Conservation (phyloP, 1,139 yeast species). For the Geotrichum citri-aurantii region DNA sequence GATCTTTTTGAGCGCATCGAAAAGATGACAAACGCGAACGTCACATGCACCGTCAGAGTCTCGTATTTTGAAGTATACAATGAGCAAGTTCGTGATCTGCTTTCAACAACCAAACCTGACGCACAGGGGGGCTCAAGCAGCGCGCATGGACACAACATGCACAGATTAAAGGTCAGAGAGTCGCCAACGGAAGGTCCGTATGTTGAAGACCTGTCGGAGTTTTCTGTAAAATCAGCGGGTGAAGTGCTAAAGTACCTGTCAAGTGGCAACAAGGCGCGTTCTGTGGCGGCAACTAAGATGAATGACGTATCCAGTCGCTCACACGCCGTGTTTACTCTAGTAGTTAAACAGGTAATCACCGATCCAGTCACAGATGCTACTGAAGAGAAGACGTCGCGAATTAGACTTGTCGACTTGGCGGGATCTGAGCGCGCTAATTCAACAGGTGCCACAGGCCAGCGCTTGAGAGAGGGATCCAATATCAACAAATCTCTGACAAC, state of each 20-base stretch:
- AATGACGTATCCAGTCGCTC: conserved; percentile 68
- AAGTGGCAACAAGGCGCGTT: conserved; percentile 48
- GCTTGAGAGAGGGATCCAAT: conserved; percentile 67
- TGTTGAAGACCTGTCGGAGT: conserved; percentile 58
- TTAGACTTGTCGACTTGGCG: conserved; percentile 72
- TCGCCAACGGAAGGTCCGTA: conserved; percentile 60
- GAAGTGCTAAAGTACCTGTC: conserved; percentile 44
- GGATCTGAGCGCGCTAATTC: conserved; percentile 69
- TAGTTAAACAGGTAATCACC: conserved; percentile 52
- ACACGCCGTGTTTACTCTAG: conserved; percentile 67
- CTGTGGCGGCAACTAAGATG: conserved; percentile 66
- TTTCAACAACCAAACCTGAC: conserved; percentile 25
- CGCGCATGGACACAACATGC: conserved; percentile 16
- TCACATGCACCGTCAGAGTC: conserved; percentile 50
- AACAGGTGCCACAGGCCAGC: conserved; percentile 58
- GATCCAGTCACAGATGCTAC: conserved; percentile 42
- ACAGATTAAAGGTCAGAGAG: conserved; percentile 50
- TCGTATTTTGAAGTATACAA: conserved; percentile 71
- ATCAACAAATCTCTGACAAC: conserved; percentile 73
- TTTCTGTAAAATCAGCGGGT: conserved; percentile 39
- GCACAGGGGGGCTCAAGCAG: conserved; percentile 1
- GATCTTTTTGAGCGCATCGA: conserved; percentile 48
- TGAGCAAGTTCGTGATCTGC: conserved; percentile 59
- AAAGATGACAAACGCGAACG: conserved; percentile 37
- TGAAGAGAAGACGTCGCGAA: conserved; percentile 56